Evolutionary conservation across 176 grass and related monocot genomes (phyloP).

Genomic region (Avena eriantha): DNA sequence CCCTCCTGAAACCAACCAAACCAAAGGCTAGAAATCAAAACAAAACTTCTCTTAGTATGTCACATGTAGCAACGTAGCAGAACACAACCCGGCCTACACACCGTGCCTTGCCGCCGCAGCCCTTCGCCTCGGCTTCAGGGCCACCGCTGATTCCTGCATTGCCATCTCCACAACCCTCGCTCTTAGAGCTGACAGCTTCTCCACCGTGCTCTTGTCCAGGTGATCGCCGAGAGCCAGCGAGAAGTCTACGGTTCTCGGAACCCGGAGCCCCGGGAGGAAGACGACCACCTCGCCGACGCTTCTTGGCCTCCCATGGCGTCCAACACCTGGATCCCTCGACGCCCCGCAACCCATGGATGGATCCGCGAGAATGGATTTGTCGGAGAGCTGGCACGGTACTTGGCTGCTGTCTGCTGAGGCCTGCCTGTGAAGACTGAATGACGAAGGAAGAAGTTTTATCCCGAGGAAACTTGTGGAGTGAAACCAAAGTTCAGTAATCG

Average conservation of each 20-base stretch:
- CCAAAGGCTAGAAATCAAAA: constrained; percentile 15
- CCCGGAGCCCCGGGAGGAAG: constrained; percentile 70
- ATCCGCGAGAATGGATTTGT: constrained; percentile 18
- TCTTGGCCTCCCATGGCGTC: constrained; percentile 37
- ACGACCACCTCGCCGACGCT: constrained; percentile 81
- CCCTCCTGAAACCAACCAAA: constrained; percentile 50
- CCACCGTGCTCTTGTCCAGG: constrained; percentile 51
- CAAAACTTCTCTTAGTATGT: constrained; percentile 25
- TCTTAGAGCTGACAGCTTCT: constrained; percentile 58
- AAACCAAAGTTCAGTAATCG: constrained; percentile 16
- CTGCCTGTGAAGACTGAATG: constrained; percentile 9
- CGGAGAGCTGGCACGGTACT: constrained; percentile 6
- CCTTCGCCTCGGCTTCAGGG: constrained; percentile 55
- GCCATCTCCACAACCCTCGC: constrained; percentile 62
- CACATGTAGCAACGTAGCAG: not conserved
- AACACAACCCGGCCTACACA: constrained; percentile 25
- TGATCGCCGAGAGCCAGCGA: constrained; percentile 48
- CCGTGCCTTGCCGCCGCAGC: constrained; percentile 51
- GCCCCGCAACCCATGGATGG: constrained; percentile 63
- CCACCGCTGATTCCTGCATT: constrained; percentile 51
- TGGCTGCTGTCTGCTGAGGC: not conserved
- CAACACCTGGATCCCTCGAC: constrained; percentile 51
- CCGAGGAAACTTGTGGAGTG: not conserved
- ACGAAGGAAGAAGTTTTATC: not conserved
- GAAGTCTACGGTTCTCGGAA: constrained; percentile 61